Evolutionary conservation across 2,329 filamentous ascomycete species (phyloP).

Genomic region (Tolypocladium amazonense): DNA sequence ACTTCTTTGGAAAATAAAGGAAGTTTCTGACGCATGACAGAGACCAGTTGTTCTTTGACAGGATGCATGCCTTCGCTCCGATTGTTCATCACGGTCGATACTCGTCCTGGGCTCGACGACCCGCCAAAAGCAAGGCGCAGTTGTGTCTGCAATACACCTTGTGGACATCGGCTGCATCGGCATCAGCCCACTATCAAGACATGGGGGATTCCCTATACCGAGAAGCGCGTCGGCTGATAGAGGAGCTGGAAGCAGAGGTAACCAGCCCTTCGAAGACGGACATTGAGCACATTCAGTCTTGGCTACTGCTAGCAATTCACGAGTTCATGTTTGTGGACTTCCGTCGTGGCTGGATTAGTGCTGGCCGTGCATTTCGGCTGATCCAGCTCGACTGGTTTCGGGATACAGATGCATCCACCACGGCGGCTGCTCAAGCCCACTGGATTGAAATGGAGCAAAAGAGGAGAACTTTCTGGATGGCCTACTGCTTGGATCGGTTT

Average conservation of each 20-base stretch:
- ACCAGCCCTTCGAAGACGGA: neutral
- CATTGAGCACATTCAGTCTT: constrained; percentile 23
- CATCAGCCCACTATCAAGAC: constrained; percentile 18
- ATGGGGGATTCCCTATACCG: constrained; percentile 4
- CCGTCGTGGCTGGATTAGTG: constrained; percentile 24
- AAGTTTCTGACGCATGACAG: neutral
- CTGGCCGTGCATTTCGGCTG: constrained; percentile 23
- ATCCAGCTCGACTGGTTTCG: constrained; percentile 23
- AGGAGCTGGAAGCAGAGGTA: constrained; percentile 3
- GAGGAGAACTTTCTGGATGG: constrained; percentile 28
- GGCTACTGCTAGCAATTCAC: constrained; percentile 24
- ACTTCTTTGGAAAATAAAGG: neutral
- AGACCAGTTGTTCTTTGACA: constrained; percentile 10
- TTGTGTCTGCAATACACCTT: constrained; percentile 22
- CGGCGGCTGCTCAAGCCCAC: constrained; percentile 2
- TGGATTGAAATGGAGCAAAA: constrained; percentile 22
- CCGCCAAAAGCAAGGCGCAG: neutral
- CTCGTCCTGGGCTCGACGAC: constrained; percentile 3
- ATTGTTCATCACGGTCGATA: constrained; percentile 9
- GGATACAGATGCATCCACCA: constrained; percentile 17
- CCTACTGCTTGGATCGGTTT: constrained; percentile 24
- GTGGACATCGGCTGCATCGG: constrained; percentile 22
- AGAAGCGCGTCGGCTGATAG: constrained; percentile 4
- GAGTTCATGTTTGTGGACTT: constrained; percentile 22
- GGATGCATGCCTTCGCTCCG: constrained; percentile 8